phyloP scores from a whole-genome alignment of 768 basidiomycete genomes.

The Ramaria rubella region DNA sequence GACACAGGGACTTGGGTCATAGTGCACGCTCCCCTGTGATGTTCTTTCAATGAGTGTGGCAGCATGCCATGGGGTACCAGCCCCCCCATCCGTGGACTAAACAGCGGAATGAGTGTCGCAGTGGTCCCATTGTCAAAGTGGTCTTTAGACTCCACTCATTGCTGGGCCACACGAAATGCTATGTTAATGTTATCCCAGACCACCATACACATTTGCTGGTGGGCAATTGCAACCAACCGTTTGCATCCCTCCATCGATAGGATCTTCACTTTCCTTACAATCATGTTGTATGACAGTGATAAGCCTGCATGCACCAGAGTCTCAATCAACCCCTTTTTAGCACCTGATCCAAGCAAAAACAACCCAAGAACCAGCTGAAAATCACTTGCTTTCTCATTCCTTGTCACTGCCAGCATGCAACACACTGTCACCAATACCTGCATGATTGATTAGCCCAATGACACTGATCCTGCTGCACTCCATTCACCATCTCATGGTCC shows the following conservation, averaged over 20 bases:
- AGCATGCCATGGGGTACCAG: neutral
- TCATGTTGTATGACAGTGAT: neutral
- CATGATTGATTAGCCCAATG: neutral
- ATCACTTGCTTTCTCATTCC: neutral
- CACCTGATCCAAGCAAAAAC: neutral
- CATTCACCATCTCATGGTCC: neutral
- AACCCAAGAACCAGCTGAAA: neutral
- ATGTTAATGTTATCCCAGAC: constrained; percentile 18
- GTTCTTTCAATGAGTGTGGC: neutral
- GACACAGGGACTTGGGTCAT: neutral
- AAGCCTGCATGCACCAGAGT: neutral
- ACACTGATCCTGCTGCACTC: neutral
- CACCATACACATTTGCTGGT: neutral
- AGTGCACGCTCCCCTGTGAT: neutral
- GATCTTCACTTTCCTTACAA: neutral
- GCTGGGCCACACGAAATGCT: constrained; percentile 20
- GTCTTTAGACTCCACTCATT: constrained; percentile 21
- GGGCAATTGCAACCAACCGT: neutral
- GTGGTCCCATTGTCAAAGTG: constrained; percentile 28
- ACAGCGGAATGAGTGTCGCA: constrained; percentile 21
- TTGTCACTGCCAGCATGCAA: neutral
- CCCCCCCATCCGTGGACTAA: neutral
- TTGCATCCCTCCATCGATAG: neutral
- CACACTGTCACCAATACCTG: neutral
- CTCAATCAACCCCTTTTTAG: neutral